Percentiles rank a stretch among this genome's conserved stretches.
These are phyloP conservation scores for Pseudonectria foliicola DNA, from an alignment of 2,329 filamentous ascomycete genomes.

Conservation along the genomic window DNA sequence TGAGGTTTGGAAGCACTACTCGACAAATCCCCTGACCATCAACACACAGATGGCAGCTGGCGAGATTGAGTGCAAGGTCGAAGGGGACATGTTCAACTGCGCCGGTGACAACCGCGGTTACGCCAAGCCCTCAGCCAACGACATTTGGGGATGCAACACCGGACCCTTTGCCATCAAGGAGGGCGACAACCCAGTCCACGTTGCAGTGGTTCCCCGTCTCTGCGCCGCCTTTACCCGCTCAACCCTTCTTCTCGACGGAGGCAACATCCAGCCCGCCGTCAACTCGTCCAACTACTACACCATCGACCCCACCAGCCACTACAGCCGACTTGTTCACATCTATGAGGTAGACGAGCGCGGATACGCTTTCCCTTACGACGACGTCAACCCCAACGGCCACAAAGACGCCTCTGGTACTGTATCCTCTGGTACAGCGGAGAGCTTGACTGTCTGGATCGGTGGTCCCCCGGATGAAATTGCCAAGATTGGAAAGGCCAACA, in stretches of 20 bases:
- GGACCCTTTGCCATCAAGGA: slow-evolving; percentile 36
- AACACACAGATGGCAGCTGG: slow-evolving; percentile 35
- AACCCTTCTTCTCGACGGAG: slow-evolving; percentile 39
- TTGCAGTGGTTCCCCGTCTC: slow-evolving; percentile 38
- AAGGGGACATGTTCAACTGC: slow-evolving; percentile 30
- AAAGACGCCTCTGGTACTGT: slow-evolving; percentile 41
- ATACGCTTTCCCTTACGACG: slow-evolving; percentile 63
- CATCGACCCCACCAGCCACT: slow-evolving; percentile 43
- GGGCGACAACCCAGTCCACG: slow-evolving; percentile 33
- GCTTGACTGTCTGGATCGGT: slow-evolving; percentile 23
- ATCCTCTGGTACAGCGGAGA: slow-evolving; percentile 15
- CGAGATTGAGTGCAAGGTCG: slow-evolving; percentile 33
- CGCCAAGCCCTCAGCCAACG: slow-evolving; percentile 33
- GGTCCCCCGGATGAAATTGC: slow-evolving; percentile 8
- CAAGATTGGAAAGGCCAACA: background rate
- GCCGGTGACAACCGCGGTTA: slow-evolving; percentile 36
- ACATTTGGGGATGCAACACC: slow-evolving; percentile 46
- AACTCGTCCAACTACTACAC: slow-evolving; percentile 36
- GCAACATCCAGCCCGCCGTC: slow-evolving; percentile 38
- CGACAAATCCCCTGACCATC: slow-evolving; percentile 31
- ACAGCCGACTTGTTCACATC: slow-evolving; percentile 52
- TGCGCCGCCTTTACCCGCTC: slow-evolving; percentile 45
- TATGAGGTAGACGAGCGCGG: slow-evolving; percentile 53
- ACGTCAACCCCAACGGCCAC: slow-evolving; percentile 52
- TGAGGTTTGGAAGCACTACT: slow-evolving; percentile 39